Evolutionary conservation across 164 flowering plant species (phyloP).

Genomic region (Saururus chinensis): DNA sequence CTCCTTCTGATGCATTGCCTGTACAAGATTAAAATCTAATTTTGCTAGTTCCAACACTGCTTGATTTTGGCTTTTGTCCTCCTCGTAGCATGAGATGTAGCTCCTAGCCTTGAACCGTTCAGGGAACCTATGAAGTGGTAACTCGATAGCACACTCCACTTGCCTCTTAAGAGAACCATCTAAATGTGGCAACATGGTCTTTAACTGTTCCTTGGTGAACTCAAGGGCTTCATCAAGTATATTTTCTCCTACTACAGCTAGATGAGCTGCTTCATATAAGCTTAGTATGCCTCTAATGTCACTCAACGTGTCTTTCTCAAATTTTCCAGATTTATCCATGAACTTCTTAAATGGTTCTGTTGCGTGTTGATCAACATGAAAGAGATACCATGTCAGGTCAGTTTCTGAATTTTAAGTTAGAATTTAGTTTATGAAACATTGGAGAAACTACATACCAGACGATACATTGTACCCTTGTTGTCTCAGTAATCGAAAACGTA

Average conservation of each 20-base stretch:
- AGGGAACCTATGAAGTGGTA: conserved; percentile 22
- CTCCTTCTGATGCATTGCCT: conserved; percentile 30
- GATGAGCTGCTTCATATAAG: not conserved
- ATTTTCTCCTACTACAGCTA: not conserved
- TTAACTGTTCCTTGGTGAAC: not conserved
- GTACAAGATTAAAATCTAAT: conserved; percentile 41
- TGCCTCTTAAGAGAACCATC: conserved; percentile 15
- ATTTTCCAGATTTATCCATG: not conserved
- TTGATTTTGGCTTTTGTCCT: conserved; percentile 13
- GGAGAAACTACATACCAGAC: not conserved
- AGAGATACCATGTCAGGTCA: no score
- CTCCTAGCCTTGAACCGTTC: conserved; percentile 25
- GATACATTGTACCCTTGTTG: not conserved
- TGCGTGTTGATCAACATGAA: no score
- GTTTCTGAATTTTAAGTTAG: no score
- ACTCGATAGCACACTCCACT: conserved; percentile 23
- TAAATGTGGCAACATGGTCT: conserved; percentile 8
- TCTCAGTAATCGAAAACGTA: not conserved
- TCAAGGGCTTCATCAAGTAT: not conserved
- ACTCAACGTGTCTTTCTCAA: not conserved
- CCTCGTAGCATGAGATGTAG: conserved; percentile 26
- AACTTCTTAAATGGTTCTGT: not conserved
- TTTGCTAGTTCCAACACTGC: conserved; percentile 30
- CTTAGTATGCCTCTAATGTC: not conserved
- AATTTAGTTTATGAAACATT: no score